Evolutionary conservation across 1,284 basidiomycete genomes (phyloP).

Genomic region (Tylopilus sp.): DNA sequence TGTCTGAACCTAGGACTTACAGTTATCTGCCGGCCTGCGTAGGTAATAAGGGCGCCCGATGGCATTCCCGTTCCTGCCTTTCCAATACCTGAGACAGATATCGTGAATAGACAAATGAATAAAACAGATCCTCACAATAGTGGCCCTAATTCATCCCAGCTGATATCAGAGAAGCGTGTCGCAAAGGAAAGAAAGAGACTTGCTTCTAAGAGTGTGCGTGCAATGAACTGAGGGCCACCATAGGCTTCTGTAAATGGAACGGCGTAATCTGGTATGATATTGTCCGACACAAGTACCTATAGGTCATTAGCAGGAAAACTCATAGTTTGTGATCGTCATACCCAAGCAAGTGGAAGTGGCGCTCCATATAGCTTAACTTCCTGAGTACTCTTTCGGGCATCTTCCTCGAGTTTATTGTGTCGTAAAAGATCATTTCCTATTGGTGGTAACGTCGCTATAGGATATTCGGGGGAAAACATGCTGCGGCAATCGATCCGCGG

Average conservation of each 20-base stretch:
- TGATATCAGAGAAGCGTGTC: background rate
- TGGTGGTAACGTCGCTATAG: conserved; percentile 4
- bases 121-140: conserved; percentile 34
- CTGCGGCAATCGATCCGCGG: conserved; percentile 35
- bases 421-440: background rate
- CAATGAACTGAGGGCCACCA: conserved; percentile 43
- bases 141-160: conserved; percentile 25
- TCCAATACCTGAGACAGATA: conserved; percentile 33
- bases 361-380: conserved; percentile 25
- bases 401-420: conserved; percentile 14
- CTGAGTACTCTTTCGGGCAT: conserved; percentile 20
- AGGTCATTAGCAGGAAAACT: background rate
- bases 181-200: background rate
- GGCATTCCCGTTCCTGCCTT: conserved; percentile 42
- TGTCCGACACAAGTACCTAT: conserved; percentile 41
- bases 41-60: conserved; percentile 36
- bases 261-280: conserved; percentile 42
- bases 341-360: conserved; percentile 39
- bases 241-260: conserved; percentile 36
- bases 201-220: conserved; percentile 39
- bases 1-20: conserved; percentile 17
- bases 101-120: background rate
- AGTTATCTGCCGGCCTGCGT: conserved; percentile 33
- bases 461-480: conserved; percentile 27
- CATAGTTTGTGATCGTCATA: conserved; percentile 12